Base-by-base conservation (phyloP, 495 filamentous ascomycete species). In the Chaetomium cochliodes region DNA sequence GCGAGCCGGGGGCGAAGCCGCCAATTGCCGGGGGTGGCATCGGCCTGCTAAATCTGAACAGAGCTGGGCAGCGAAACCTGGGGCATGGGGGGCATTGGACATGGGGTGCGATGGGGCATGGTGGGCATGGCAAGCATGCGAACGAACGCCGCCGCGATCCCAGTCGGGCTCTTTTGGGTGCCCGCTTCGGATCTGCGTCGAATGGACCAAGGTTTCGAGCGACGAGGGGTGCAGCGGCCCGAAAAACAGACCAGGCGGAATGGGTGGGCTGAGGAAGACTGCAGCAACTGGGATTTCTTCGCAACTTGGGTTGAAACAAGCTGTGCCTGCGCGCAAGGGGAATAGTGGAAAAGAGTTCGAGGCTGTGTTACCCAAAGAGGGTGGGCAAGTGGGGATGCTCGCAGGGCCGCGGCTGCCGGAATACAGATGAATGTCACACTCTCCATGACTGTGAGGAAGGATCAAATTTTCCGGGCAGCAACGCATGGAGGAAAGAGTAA, bases 241-340 rank as follows among this genome's bases (percentile, higher is more conserved):
- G 61, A 68, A 64, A 65, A 16, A 13, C 5, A 54, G 58, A 54
- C 65, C 65, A 58, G 60, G 59, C 64, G 53, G 64, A 62, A 16
- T 37, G 53, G 58, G 52, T 53, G 52, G 58, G 53, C 59, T 58
- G 58, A 66, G 20, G 25, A 7, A 25, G 28, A 11, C 26, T 15
- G 50, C 23, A 41, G 26, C 25, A 62, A 23, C 28, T 11, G 39
- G 46, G 42, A 22, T 33, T 52, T 26, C 28, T 58, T 13, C 23
- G 15, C 23, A 18, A 52, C 9, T 28, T 16, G 12, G 58, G 52
- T 50, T 65, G 66, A 68, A 68, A 68, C 66, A 30, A 30, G 52
- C 66, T 68, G 66, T 62, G 66, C 66, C 66, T n/a, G 62, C 50
- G 51, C 56, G 50, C 28, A 28, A 46, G 44, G 30, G 22, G 56